Percentiles rank a stretch among this genome's conserved stretches.
These are phyloP conservation scores for Vigna nakashimae DNA, from an alignment of 306 rosid species.

Conservation along the genomic window DNA sequence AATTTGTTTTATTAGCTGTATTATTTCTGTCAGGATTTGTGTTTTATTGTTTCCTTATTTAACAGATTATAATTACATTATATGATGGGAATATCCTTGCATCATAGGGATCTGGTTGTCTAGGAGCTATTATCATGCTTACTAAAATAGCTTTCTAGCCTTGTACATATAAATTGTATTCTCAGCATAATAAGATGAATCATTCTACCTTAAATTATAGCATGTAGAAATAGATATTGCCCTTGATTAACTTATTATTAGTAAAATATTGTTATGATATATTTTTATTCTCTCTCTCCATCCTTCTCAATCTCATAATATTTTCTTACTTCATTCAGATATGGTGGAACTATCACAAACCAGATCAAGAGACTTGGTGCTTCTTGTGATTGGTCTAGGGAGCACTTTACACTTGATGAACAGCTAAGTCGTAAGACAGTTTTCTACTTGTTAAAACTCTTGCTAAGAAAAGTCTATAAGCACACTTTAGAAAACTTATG, in stretches of 20 bases:
- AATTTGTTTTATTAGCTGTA: no score
- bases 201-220: no score
- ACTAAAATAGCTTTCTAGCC: no score
- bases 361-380: conserved; percentile 99
- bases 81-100: no score
- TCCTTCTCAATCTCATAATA: conserved; percentile 16
- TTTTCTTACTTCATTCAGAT: conserved; percentile 57
- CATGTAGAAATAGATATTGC: conserved; percentile 11
- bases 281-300: conserved; percentile 28
- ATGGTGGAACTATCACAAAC: conserved; percentile 92
- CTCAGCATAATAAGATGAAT: no score
- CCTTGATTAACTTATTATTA: conserved; percentile 5
- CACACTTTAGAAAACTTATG: conserved; percentile 30
- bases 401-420: conserved; percentile 95
- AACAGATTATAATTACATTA: no score
- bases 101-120: no score
- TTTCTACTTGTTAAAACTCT: conserved; percentile 58
- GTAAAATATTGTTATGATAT: conserved; percentile 24
- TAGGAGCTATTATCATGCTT: no score
- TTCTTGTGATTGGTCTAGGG: conserved; percentile 98
- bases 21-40: no score
- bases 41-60: no score
- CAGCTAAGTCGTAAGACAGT: conserved; percentile 98
- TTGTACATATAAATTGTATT: no score
- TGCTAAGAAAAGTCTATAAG: conserved; percentile 25